phyloP scores from a whole-genome alignment of 2,329 filamentous ascomycete species.

The Talaromyces atroroseus region DNA sequence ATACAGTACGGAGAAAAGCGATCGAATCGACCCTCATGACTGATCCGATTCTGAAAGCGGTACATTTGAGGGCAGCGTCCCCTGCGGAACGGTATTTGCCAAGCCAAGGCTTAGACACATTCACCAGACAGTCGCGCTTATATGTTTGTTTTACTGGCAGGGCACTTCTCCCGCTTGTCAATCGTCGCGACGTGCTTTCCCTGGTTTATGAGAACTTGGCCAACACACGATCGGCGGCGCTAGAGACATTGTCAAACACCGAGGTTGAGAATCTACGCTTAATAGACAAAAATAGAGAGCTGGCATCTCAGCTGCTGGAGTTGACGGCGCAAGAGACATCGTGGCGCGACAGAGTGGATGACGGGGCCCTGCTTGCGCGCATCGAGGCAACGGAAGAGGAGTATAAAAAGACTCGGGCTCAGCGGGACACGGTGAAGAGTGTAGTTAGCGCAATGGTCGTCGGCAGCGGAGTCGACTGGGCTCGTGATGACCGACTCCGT shows the following conservation, averaged over 20 bases:
- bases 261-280: conserved; percentile 55
- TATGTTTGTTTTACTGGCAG: conserved; percentile 35
- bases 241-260: conserved; percentile 50
- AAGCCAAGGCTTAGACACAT: neutral
- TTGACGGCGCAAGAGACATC: conserved; percentile 55
- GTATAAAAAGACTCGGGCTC: conserved; percentile 57
- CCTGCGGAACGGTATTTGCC: conserved; percentile 60
- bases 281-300: conserved; percentile 56
- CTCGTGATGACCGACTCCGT: conserved; percentile 59
- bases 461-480: conserved; percentile 80
- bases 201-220: conserved; percentile 58
- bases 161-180: conserved; percentile 61
- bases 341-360: conserved; percentile 48
- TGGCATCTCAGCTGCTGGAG: conserved; percentile 58
- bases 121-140: neutral
- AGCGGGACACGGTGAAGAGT: conserved; percentile 71
- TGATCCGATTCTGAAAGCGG: conserved; percentile 70
- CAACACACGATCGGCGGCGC: conserved; percentile 46
- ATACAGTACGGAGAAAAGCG: conserved; percentile 64
- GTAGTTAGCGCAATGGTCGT: conserved; percentile 72
- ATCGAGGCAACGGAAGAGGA: conserved; percentile 55
- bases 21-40: conserved; percentile 64
- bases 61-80: conserved; percentile 62
- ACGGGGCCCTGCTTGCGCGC: conserved; percentile 50
- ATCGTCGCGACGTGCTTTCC: conserved; percentile 63